Evolutionary conservation across 352 stramenopile species (phyloP), one percentile per base, ranked within the genome.

Genomic region (Plasmopara halstedii): DNA sequence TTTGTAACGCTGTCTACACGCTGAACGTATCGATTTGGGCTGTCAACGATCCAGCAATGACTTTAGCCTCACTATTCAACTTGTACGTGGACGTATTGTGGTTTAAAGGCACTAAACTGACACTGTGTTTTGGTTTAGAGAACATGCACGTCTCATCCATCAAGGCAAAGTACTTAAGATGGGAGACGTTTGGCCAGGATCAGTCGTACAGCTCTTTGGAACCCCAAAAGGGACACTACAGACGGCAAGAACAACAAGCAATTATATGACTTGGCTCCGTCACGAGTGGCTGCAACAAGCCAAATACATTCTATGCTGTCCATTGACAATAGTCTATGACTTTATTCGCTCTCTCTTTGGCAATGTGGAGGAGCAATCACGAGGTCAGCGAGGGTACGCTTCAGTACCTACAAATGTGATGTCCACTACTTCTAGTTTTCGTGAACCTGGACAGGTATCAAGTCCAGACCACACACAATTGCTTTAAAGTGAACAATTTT

Each of bases 151-250:
- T 22, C 52, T 92, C 14, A 85, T 92, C 26, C 70, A 92, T 47
- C 69, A 77, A 22, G 81, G 81, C 11, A 89, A 88, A 64, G 36
- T 92, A 27, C 61, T 92, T 26, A 86, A 88, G 64, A 88, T 78
- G 37, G 78, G 75, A 0, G 81, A 92, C 23, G 70, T 89, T 13
- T 92, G 81, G 81, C 81, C 81, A 11, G 77, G 81, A 21, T 71
- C 73, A 0, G 68, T 87, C 17, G 78, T 92, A 31, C 81, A 92
- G 70, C 71, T 92, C 42, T 85, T 92, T 48, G 81, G 81, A 4
- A 88, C 75, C 11, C 60, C 63, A 27, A 87, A 74, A 47, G 52
- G 57, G 22, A 13, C 26, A 10, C 8, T 71, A 14, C 56, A 50
- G 34, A 54, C 50, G 17, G 38, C 46, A 9, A n/a, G n/a, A n/a